Percentiles rank a stretch among this genome's conserved stretches.
These are phyloP conservation scores for Alternaria triticina DNA, from an alignment of 2,329 filamentous ascomycete genomes.

Conservation along the genomic window DNA sequence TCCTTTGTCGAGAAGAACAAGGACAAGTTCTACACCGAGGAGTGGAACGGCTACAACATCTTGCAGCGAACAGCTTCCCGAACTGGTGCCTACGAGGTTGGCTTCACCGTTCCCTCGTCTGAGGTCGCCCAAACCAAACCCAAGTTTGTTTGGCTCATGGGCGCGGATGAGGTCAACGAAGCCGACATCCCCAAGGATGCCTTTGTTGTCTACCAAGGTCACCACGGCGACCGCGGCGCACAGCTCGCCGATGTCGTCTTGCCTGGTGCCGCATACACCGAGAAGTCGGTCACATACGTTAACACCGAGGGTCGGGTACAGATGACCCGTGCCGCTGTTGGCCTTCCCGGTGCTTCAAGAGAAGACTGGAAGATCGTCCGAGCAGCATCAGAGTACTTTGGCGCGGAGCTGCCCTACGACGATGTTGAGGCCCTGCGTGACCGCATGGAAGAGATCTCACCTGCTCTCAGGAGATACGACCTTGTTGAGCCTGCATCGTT, in stretches of 20 bases:
- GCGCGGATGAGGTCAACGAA: slow-evolving; percentile 87
- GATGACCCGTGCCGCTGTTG: slow-evolving; percentile 88
- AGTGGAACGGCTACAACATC: slow-evolving; percentile 98
- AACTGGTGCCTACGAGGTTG: slow-evolving; percentile 92
- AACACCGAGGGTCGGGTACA: slow-evolving; percentile 98
- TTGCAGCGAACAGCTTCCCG: slow-evolving; percentile 92
- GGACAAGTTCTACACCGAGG: slow-evolving; percentile 81
- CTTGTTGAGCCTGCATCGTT: slow-evolving; percentile 79
- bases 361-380: slow-evolving; percentile 99
- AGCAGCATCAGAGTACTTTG: slow-evolving; percentile 89
- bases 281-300: slow-evolving; percentile 94
- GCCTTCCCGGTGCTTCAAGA: slow-evolving; percentile 84
- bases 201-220: slow-evolving; percentile 97
- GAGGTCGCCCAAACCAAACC: slow-evolving; percentile 83
- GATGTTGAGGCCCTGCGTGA: slow-evolving; percentile 88
- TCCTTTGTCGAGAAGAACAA: slow-evolving; percentile 93
- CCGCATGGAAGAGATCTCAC: slow-evolving; percentile 94
- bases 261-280: slow-evolving; percentile 93
- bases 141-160: slow-evolving; percentile 96
- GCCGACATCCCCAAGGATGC: slow-evolving; percentile 92
- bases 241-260: slow-evolving; percentile 93
- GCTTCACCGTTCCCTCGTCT: slow-evolving; percentile 85
- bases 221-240: slow-evolving; percentile 93
- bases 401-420: slow-evolving; percentile 86
- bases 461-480: slow-evolving; percentile 87